These are phyloP conservation scores for Huntiella savannae DNA, from an alignment of 2,329 filamentous ascomycete species.

Conservation along the genomic window DNA sequence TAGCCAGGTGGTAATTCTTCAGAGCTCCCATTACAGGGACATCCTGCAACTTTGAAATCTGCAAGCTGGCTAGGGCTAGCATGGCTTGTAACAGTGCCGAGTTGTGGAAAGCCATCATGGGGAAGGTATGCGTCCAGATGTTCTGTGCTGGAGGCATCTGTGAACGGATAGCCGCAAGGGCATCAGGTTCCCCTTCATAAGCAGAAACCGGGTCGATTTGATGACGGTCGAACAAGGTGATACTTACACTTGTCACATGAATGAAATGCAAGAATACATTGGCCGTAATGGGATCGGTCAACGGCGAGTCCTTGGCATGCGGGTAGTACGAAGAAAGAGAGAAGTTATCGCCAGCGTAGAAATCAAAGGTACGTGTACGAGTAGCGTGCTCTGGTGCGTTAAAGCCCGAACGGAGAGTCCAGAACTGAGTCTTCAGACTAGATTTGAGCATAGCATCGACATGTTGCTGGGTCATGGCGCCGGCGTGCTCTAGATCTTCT, in stretches of 20 bases:
- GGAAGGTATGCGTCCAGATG: slow-evolving; percentile 57
- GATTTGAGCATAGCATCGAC: not conserved
- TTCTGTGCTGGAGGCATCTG: slow-evolving; percentile 41
- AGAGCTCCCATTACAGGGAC: slow-evolving; percentile 61
- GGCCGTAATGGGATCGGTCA: slow-evolving; percentile 63
- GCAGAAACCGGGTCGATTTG: slow-evolving; percentile 47
- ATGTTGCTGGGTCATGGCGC: slow-evolving; percentile 19
- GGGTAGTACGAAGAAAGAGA: slow-evolving; percentile 48
- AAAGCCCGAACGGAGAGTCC: slow-evolving; percentile 16
- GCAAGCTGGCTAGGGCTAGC: slow-evolving; percentile 66
- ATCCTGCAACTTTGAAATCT: slow-evolving; percentile 66
- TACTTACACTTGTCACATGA: slow-evolving; percentile 64
- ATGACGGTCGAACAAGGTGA: slow-evolving; percentile 76
- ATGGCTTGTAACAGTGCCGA: slow-evolving; percentile 83
- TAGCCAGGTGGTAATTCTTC: slow-evolving; percentile 77
- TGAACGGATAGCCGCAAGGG: slow-evolving; percentile 16
- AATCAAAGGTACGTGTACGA: slow-evolving; percentile 29
- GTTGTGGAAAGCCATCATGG: slow-evolving; percentile 63
- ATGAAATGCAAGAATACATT: slow-evolving; percentile 84
- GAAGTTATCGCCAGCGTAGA: slow-evolving; percentile 25
- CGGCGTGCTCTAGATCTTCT: not conserved
- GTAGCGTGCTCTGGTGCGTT: slow-evolving; percentile 21
- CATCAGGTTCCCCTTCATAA: slow-evolving; percentile 32
- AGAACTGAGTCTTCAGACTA: slow-evolving; percentile 1
- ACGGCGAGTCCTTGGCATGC: slow-evolving; percentile 45